Conservation (phyloP, 2,329 filamentous ascomycete species). For the Colletotrichum chlorophyti region DNA sequence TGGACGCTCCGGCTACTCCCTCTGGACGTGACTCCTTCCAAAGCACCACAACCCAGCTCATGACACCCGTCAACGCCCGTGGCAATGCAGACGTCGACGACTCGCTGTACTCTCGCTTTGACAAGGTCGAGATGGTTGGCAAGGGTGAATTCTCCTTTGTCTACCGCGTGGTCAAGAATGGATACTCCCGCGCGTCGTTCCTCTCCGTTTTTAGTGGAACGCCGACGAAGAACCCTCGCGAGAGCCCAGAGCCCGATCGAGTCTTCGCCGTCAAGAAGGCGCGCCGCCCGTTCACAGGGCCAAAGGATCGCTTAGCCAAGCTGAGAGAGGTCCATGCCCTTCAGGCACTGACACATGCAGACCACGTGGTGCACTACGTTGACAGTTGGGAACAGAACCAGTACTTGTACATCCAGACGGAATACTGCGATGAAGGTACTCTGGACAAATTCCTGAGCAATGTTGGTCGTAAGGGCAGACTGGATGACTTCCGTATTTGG, state of each 20-base stretch:
- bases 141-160: slow-evolving; percentile 94
- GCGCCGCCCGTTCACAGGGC: slow-evolving; percentile 78
- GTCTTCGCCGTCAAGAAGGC: slow-evolving; percentile 96
- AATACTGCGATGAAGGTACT: slow-evolving; percentile 94
- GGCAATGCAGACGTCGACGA: slow-evolving; percentile 75
- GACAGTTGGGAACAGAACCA: slow-evolving; percentile 87
- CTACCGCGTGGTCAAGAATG: slow-evolving; percentile 71
- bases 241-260: slow-evolving; percentile 59
- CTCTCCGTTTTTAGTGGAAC: slow-evolving; percentile 49
- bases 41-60: slow-evolving; percentile 59
- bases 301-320: slow-evolving; percentile 81
- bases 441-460: slow-evolving; percentile 85
- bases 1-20: slow-evolving; percentile 74
- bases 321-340: slow-evolving; percentile 84
- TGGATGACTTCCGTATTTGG: slow-evolving; percentile 99
- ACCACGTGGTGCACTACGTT: slow-evolving; percentile 85
- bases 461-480: slow-evolving; percentile 80
- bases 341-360: slow-evolving; percentile 76
- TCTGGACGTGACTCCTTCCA: slow-evolving; percentile 58
- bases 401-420: slow-evolving; percentile 95
- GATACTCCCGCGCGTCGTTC: slow-evolving; percentile 34
- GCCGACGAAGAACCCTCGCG: slow-evolving; percentile 54
- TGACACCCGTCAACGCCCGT: slow-evolving; percentile 74
- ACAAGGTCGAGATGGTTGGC: slow-evolving; percentile 80
- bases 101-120: slow-evolving; percentile 76